phyloP scores from a whole-genome alignment of 768 basidiomycete species.

The Tylopilus cervinicoccineus region DNA sequence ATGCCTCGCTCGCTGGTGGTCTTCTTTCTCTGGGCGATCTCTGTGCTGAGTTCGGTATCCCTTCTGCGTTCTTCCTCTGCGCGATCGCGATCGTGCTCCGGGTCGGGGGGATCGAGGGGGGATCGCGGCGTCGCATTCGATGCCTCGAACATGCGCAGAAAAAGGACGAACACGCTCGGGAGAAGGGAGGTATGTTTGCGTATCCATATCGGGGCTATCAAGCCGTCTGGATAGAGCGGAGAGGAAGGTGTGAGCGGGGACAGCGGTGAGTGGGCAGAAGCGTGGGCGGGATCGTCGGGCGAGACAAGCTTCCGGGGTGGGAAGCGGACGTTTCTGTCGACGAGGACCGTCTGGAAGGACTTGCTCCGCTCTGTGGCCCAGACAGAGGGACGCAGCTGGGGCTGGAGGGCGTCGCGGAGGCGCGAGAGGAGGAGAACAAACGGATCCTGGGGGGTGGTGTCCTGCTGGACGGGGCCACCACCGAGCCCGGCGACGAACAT shows the following conservation, averaged over 20 bases:
- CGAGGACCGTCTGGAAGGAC: constrained; percentile 78
- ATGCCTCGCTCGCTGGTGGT: constrained; percentile 79
- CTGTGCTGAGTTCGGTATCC: constrained; percentile 75
- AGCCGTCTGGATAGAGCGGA: constrained; percentile 89
- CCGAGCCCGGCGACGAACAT: constrained; percentile 90
- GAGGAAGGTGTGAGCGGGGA: constrained; percentile 88
- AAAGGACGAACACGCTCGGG: constrained; percentile 91
- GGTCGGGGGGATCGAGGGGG: constrained; percentile 52
- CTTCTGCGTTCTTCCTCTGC: constrained; percentile 64
- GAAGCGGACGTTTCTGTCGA: constrained; percentile 80
- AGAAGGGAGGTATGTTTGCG: constrained; percentile 90
- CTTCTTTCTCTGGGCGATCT: constrained; percentile 79
- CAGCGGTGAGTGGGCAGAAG: constrained; percentile 79
- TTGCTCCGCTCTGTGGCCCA: constrained; percentile 72
- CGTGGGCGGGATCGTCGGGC: constrained; percentile 53
- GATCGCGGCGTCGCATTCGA: constrained; percentile 42
- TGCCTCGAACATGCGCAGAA: constrained; percentile 77
- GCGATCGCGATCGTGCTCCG: constrained; percentile 52
- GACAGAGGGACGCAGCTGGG: constrained; percentile 59
- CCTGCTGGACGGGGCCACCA: neutral
- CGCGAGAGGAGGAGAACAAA: constrained; percentile 57
- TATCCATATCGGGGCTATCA: constrained; percentile 98
- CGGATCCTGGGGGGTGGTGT: constrained; percentile 39
- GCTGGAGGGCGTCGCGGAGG: constrained; percentile 64
- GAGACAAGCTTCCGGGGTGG: constrained; percentile 77